A percentile compares a stretch with the other conserved stretches of the same genome.
phyloP scores from a whole-genome alignment of 805 yeast genomes.

The Maudiozyma serrabonitensis region DNA sequence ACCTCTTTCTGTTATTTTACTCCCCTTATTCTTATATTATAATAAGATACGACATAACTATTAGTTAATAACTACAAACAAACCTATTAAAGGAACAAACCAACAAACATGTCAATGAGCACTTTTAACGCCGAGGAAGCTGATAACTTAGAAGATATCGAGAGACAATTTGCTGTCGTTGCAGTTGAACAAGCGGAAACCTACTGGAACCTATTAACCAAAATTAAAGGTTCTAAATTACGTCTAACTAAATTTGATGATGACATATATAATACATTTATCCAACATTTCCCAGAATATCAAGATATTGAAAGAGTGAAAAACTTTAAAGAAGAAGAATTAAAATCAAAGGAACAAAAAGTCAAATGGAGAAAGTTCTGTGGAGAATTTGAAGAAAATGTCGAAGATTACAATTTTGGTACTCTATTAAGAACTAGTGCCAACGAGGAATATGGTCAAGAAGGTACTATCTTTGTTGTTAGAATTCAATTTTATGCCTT shows the following conservation, averaged over 20 bases:
- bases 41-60: not conserved
- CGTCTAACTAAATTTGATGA: slow-evolving; percentile 65
- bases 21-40: not conserved
- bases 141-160: slow-evolving; percentile 91
- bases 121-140: slow-evolving; percentile 80
- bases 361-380: slow-evolving; percentile 85
- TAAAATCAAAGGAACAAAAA: slow-evolving; percentile 75
- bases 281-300: slow-evolving; percentile 84
- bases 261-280: slow-evolving; percentile 50
- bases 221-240: slow-evolving; percentile 69
- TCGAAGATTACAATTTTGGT: slow-evolving; percentile 93
- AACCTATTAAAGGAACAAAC: not conserved
- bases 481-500: slow-evolving; percentile 92
- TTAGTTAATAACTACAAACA: not conserved
- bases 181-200: slow-evolving; percentile 95
- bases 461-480: slow-evolving; percentile 78
- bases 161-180: slow-evolving; percentile 94
- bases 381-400: slow-evolving; percentile 64
- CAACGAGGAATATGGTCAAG: slow-evolving; percentile 67
- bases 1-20: not conserved
- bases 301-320: slow-evolving; percentile 47
- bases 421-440: slow-evolving; percentile 75
- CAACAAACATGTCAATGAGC: not conserved
- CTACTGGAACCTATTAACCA: slow-evolving; percentile 73
- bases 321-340: slow-evolving; percentile 59